Percentiles rank a stretch among this genome's conserved stretches.
These are phyloP conservation scores for Penicillium sp. DNA, from an alignment of 2,329 filamentous ascomycete genomes.

Conservation along the genomic window DNA sequence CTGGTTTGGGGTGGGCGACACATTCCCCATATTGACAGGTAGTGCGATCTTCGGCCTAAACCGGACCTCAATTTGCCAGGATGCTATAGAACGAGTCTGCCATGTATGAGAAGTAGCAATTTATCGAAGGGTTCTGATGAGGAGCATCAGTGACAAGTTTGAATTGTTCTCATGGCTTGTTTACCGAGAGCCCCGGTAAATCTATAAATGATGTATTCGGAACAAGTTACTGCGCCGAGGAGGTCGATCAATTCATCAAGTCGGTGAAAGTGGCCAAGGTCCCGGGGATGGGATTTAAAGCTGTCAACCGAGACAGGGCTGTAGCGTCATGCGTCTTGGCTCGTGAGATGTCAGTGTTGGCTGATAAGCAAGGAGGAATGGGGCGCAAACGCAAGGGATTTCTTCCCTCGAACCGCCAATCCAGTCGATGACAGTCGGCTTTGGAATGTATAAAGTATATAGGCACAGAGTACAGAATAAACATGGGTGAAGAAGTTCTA, in stretches of 20 bases:
- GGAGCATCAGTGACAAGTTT: not conserved
- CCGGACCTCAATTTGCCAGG: not conserved
- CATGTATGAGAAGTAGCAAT: constrained; percentile 3
- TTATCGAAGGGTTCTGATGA: not conserved
- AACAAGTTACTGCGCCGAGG: not conserved
- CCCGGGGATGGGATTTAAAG: not conserved
- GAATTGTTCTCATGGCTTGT: not conserved
- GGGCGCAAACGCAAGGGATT: constrained; percentile 20
- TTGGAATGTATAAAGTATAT: constrained; percentile 23
- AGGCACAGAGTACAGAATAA: not conserved
- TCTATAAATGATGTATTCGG: not conserved
- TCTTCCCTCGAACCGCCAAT: constrained; percentile 8
- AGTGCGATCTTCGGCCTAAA: constrained; percentile 1
- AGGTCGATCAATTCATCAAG: constrained; percentile 1
- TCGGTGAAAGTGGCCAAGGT: constrained; percentile 13
- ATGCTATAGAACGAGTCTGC: not conserved
- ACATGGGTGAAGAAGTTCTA: constrained; percentile 4
- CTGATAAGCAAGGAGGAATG: constrained; percentile 25
- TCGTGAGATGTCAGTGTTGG: constrained; percentile 15
- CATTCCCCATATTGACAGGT: constrained; percentile 28
- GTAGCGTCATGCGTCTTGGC: constrained; percentile 16
- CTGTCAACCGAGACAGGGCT: constrained; percentile 9
- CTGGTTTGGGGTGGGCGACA: constrained; percentile 31
- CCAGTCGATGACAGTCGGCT: constrained; percentile 19
- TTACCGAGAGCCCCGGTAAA: not conserved